These are phyloP conservation scores for Exophiala spinifera DNA, from an alignment of 2,329 filamentous ascomycete species.

Conservation along the genomic window DNA sequence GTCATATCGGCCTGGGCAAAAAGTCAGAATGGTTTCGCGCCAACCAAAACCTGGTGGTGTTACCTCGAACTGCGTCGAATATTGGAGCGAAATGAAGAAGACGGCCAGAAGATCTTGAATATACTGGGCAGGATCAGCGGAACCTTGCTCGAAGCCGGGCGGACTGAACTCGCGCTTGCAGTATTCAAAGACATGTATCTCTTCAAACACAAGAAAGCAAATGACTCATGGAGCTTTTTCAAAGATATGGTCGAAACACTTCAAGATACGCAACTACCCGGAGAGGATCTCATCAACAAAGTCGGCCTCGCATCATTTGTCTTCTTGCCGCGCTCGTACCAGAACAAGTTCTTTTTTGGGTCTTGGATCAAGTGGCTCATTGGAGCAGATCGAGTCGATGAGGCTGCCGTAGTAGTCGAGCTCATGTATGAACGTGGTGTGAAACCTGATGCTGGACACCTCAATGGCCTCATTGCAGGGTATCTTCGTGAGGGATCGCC, in stretches of 20 bases:
- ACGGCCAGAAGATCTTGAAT: slow-evolving; percentile 55
- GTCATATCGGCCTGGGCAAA: slow-evolving; percentile 67
- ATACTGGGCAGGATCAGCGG: slow-evolving; percentile 75
- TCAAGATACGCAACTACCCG: slow-evolving; percentile 28
- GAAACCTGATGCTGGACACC: slow-evolving; percentile 66
- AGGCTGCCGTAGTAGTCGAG: slow-evolving; percentile 68
- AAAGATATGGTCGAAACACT: slow-evolving; percentile 16
- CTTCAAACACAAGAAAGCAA: slow-evolving; percentile 47
- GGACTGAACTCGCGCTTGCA: slow-evolving; percentile 65
- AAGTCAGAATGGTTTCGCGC: slow-evolving; percentile 48
- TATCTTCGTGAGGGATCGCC: slow-evolving; percentile 65
- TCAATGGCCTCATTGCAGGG: slow-evolving; percentile 78
- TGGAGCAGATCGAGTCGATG: slow-evolving; percentile 66
- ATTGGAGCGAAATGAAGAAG: slow-evolving; percentile 15
- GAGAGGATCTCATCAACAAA: slow-evolving; percentile 45
- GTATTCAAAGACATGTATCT: slow-evolving; percentile 91
- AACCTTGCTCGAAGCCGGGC: slow-evolving; percentile 64
- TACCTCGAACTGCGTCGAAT: slow-evolving; percentile 61
- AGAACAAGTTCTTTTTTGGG: slow-evolving; percentile 78
- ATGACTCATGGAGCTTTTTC: slow-evolving; percentile 47
- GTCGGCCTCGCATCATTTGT: slow-evolving; percentile 50
- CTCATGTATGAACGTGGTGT: slow-evolving; percentile 71
- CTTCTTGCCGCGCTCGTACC: slow-evolving; percentile 51
- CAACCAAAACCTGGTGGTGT: slow-evolving; percentile 61
- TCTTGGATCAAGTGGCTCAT: slow-evolving; percentile 87